Percentiles rank a stretch among this genome's conserved stretches.
phyloP scores from a whole-genome alignment of 2,329 filamentous ascomycete species.

The Venturia aucupariae region DNA sequence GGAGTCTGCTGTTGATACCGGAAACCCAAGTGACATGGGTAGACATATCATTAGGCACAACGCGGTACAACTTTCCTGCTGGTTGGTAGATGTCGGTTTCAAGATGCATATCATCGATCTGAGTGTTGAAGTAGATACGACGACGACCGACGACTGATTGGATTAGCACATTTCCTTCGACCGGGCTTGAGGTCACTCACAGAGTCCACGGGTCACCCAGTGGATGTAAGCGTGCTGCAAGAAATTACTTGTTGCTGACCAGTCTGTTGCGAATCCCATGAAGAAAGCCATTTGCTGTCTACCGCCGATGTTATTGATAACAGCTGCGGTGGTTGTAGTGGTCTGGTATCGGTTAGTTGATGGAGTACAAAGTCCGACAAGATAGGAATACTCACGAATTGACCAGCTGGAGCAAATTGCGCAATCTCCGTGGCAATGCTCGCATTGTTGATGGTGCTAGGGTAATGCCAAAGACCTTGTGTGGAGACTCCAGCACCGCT shows the following conservation, averaged over 20 bases:
- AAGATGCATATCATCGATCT: constrained; percentile 50
- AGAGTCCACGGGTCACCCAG: constrained; percentile 48
- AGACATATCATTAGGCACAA: constrained; percentile 38
- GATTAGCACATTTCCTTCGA: constrained; percentile 17
- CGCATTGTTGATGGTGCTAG: constrained; percentile 42
- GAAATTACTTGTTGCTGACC: constrained; percentile 42
- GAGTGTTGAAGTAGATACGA: constrained; percentile 40
- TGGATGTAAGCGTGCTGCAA: constrained; percentile 49
- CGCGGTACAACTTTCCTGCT: constrained; percentile 34
- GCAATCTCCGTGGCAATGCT: constrained; percentile 42
- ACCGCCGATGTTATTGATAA: constrained; percentile 45
- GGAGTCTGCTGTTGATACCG: constrained; percentile 38
- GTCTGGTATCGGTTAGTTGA: constrained; percentile 25
- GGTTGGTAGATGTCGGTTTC: constrained; percentile 28
- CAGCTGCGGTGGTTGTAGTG: constrained; percentile 38
- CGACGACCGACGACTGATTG: constrained; percentile 39
- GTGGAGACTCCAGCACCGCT: constrained; percentile 37
- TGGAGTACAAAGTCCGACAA: constrained; percentile 2
- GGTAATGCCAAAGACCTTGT: constrained; percentile 46
- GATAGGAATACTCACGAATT: constrained; percentile 11
- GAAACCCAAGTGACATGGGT: constrained; percentile 36
- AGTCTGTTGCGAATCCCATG: constrained; percentile 37
- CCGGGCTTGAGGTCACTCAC: constrained; percentile 14
- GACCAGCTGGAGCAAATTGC: constrained; percentile 38
- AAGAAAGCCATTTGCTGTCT: constrained; percentile 50